A percentile compares a stretch with the other conserved stretches of the same genome.
Conservation (phyloP, 768 basidiomycete species). For the Mycena sanguinolenta region DNA sequence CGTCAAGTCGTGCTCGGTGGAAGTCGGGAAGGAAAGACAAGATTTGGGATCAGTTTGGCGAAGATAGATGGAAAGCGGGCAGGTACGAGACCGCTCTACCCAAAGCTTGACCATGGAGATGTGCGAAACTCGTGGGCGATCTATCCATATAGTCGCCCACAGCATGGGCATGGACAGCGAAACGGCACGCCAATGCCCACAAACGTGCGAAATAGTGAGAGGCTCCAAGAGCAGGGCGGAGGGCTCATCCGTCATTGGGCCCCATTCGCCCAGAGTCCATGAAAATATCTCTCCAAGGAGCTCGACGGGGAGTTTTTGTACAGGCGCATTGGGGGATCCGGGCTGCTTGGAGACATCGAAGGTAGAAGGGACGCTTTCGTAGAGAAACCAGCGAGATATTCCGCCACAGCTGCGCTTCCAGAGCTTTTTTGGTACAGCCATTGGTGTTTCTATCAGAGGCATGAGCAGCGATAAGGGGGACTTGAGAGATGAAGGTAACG, state of each 20-base stretch:
- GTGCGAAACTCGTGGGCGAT: conserved; percentile 29
- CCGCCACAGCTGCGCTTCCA: conserved; percentile 32
- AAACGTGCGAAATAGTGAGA: conserved; percentile 35
- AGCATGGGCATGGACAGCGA: conserved; percentile 33
- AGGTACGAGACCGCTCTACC: conserved; percentile 33
- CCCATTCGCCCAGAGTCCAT: conserved; percentile 28
- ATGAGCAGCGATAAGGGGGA: not conserved
- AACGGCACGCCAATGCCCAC: conserved; percentile 31
- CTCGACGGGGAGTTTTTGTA: conserved; percentile 31
- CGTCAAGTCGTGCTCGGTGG: conserved; percentile 32
- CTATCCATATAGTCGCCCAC: conserved; percentile 36
- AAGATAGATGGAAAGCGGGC: conserved; percentile 31
- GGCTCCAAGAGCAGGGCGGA: conserved; percentile 25
- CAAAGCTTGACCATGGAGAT: conserved; percentile 32
- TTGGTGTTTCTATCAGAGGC: conserved; percentile 8
- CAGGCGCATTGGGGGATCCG: conserved; percentile 7
- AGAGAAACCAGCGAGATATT: conserved; percentile 19
- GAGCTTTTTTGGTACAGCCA: conserved; percentile 21
- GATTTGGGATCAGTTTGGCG: conserved; percentile 36
- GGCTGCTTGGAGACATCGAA: conserved; percentile 7
- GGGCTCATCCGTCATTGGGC: conserved; percentile 17
- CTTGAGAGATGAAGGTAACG: not conserved
- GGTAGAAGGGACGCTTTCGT: conserved; percentile 10
- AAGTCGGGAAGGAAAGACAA: conserved; percentile 30
- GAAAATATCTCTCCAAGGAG: conserved; percentile 35